Conservation (phyloP, 2,329 filamentous ascomycete genomes). For the Colletotrichum cordylinicola region DNA sequence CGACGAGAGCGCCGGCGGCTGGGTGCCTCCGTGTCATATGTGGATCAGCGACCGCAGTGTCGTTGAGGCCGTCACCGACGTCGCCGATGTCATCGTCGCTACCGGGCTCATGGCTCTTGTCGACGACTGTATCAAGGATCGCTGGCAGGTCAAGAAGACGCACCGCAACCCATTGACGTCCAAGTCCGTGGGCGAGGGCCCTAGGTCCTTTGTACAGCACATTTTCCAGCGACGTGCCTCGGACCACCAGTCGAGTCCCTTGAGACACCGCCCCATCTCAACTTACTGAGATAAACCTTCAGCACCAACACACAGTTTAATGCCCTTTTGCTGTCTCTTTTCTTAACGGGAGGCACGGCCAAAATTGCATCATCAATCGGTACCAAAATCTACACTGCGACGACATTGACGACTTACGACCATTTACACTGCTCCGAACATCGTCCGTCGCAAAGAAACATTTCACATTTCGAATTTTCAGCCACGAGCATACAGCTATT, state of each 20-base stretch:
- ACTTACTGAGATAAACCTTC: constrained; percentile 34
- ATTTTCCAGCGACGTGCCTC: constrained; percentile 48
- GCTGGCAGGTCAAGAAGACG: constrained; percentile 64
- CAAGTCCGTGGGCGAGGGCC: constrained; percentile 33
- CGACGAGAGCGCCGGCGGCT: constrained; percentile 81
- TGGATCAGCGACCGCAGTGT: constrained; percentile 82
- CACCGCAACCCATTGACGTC: constrained; percentile 41
- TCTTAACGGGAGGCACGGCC: neutral
- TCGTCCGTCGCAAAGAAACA: neutral
- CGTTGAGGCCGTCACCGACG: constrained; percentile 74
- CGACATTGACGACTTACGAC: neutral
- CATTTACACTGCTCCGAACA: neutral
- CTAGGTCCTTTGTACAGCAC: constrained; percentile 41
- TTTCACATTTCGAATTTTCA: neutral
- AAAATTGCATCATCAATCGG: neutral
- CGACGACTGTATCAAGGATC: constrained; percentile 87
- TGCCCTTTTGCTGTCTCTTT: neutral
- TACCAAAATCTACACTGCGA: neutral
- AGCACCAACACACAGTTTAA: neutral
- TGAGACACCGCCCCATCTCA: constrained; percentile 40
- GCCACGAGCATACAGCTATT: neutral
- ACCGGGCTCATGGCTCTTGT: constrained; percentile 89
- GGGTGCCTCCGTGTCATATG: constrained; percentile 90
- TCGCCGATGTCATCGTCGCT: constrained; percentile 87
- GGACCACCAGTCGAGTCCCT: constrained; percentile 40